A percentile compares a stretch with the other conserved stretches of the same genome.
These are phyloP conservation scores for Raddia guianensis DNA, from an alignment of 176 grass and related monocot genomes.

Conservation along the genomic window DNA sequence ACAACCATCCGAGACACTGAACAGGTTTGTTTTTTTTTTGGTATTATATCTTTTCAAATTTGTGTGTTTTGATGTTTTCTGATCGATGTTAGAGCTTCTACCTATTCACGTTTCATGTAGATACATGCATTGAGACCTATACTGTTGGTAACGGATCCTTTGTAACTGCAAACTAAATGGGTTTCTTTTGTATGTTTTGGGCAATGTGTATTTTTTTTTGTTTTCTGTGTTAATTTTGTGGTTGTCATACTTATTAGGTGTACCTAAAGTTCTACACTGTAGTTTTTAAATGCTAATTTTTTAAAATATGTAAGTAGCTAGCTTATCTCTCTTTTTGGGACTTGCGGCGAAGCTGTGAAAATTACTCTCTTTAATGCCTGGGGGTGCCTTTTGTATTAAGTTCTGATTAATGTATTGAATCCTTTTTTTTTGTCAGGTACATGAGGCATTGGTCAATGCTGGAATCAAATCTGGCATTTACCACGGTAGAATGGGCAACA, in stretches of 20 bases:
- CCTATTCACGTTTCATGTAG: not conserved
- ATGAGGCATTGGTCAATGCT: slow-evolving; percentile 65
- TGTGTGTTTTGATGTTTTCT: slow-evolving; percentile 4
- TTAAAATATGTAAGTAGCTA: too few relatives aligned
- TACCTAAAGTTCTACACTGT: not conserved
- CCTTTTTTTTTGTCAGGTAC: slow-evolving; percentile 52
- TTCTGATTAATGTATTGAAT: slow-evolving; percentile 5
- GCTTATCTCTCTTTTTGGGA: too few relatives aligned
- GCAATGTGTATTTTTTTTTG: not conserved
- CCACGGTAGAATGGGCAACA: slow-evolving; percentile 79
- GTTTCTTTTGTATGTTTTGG: not conserved
- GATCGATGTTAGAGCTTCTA: slow-evolving; percentile 15
- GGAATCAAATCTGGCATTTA: slow-evolving; percentile 88
- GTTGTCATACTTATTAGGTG: slow-evolving; percentile 19
- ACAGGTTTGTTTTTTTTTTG: slow-evolving; percentile 56
- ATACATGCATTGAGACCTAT: not conserved
- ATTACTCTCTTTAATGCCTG: too few relatives aligned
- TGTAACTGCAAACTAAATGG: not conserved
- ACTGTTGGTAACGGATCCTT: not conserved
- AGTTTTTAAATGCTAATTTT: too few relatives aligned
- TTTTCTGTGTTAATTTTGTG: slow-evolving; percentile 8
- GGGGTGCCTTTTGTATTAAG: not conserved
- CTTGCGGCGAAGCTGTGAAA: too few relatives aligned
- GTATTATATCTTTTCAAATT: slow-evolving; percentile 11
- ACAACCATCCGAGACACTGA: slow-evolving; percentile 81